phyloP scores from a whole-genome alignment of 768 basidiomycete species.

The Daedaleopsis sinensis region DNA sequence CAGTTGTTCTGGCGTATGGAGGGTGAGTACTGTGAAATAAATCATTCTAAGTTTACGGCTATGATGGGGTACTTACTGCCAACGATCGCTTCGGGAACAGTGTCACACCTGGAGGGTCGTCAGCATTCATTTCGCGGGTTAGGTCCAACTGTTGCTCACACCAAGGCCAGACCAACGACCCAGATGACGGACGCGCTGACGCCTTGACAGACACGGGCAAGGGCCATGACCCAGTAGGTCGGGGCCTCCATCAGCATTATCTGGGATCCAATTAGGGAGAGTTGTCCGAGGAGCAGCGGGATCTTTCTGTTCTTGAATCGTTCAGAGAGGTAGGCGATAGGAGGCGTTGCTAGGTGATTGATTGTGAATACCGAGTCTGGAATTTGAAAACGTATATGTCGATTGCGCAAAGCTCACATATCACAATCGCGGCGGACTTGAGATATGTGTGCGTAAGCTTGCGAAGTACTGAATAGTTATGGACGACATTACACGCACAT shows the following conservation, averaged over 20 bases:
- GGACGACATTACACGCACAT: slow-evolving; percentile 31
- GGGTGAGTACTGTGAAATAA: neutral
- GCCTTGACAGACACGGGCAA: slow-evolving; percentile 43
- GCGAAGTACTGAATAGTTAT: neutral
- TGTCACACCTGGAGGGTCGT: slow-evolving; percentile 36
- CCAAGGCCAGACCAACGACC: slow-evolving; percentile 42
- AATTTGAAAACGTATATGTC: neutral
- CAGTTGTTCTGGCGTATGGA: slow-evolving; percentile 35
- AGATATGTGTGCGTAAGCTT: slow-evolving; percentile 2
- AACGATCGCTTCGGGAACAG: slow-evolving; percentile 35
- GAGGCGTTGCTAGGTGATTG: slow-evolving; percentile 34
- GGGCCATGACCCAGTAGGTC: slow-evolving; percentile 40
- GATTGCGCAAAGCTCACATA: slow-evolving; percentile 25
- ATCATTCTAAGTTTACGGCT: neutral
- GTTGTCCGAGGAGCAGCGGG: slow-evolving; percentile 35
- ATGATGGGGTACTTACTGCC: slow-evolving; percentile 33
- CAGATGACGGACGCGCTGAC: slow-evolving; percentile 43
- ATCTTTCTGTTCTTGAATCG: slow-evolving; percentile 34
- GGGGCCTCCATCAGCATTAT: slow-evolving; percentile 44
- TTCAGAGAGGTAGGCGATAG: slow-evolving; percentile 40
- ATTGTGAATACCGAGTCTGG: neutral
- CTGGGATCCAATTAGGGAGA: slow-evolving; percentile 38
- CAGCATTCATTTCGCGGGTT: neutral
- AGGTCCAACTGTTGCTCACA: slow-evolving; percentile 28
- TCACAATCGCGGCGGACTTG: slow-evolving; percentile 36